These are phyloP conservation scores for Coemansia sp. DNA, from an alignment of 192 early-diverging fungal genomes.

Conservation along the genomic window DNA sequence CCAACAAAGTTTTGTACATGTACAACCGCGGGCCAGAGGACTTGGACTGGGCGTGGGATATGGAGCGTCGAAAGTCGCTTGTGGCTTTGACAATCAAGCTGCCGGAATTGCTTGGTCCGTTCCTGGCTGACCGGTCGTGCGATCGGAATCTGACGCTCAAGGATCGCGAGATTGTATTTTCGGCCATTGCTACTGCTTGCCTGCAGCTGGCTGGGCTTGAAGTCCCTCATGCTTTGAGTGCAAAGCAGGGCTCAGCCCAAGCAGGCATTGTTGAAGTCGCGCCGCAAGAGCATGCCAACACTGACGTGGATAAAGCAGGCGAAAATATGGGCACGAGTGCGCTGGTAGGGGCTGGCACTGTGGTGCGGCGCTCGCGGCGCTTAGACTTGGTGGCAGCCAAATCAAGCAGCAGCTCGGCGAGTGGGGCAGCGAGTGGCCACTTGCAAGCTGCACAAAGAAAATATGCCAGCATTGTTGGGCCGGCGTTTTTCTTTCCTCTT, in stretches of 20 bases:
- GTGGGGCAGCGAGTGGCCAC: neutral
- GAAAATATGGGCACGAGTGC: neutral
- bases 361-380: conserved; percentile 31
- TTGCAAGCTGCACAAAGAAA: neutral
- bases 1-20: conserved; percentile 26
- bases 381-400: conserved; percentile 20
- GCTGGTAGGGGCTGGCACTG: conserved; percentile 22
- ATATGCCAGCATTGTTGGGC: conserved; percentile 25
- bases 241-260: neutral
- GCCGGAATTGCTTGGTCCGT: conserved; percentile 27
- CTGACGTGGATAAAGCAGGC: neutral
- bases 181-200: conserved; percentile 41
- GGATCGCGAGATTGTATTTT: conserved; percentile 39
- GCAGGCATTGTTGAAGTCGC: neutral
- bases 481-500: conserved; percentile 45
- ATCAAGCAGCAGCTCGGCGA: neutral
- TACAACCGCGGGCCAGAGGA: conserved; percentile 42
- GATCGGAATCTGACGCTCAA: conserved; percentile 36
- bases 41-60: conserved; percentile 29
- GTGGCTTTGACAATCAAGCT: conserved; percentile 24
- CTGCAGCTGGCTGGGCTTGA: conserved; percentile 18
- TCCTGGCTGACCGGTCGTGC: conserved; percentile 35
- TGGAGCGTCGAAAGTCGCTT: conserved; percentile 15
- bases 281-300: neutral
- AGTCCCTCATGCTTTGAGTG: neutral